Conservation (phyloP, 805 yeast genomes). For the Sugiyamaella floridensis region DNA sequence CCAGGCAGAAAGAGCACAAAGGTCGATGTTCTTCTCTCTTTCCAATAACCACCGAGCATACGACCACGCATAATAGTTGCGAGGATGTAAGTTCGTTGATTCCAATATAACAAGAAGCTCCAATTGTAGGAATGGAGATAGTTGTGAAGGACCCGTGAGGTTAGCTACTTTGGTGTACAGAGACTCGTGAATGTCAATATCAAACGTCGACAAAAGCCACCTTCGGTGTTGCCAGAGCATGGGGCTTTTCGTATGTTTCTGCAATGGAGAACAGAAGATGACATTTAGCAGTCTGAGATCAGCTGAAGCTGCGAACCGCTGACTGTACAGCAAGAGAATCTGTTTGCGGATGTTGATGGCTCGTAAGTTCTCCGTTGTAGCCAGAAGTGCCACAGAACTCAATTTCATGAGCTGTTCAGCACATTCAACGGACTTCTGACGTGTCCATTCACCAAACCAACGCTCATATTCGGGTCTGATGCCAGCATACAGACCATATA, state of each 20-base stretch:
- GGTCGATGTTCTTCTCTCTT: slow-evolving; percentile 1
- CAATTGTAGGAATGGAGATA: background rate
- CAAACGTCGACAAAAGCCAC: slow-evolving; percentile 19
- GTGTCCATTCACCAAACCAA: background rate
- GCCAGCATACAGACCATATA: slow-evolving; percentile 14
- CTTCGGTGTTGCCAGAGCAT: slow-evolving; percentile 35
- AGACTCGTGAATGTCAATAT: background rate
- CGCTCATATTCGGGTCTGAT: slow-evolving; percentile 7
- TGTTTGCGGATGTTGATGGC: slow-evolving; percentile 26
- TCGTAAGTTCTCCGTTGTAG: slow-evolving; percentile 27
- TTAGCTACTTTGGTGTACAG: background rate
- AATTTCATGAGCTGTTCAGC: slow-evolving; percentile 1
- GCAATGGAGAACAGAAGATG: slow-evolving; percentile 29
- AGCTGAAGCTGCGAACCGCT: background rate
- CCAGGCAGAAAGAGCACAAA: slow-evolving; percentile 15
- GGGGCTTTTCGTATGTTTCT: slow-evolving; percentile 35
- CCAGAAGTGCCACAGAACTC: slow-evolving; percentile 24
- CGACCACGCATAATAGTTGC: slow-evolving; percentile 46
- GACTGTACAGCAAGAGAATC: slow-evolving; percentile 10
- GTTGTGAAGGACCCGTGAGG: background rate
- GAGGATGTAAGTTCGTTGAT: slow-evolving; percentile 37
- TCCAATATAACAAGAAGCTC: slow-evolving; percentile 28
- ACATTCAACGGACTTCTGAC: background rate
- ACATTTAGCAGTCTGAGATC: slow-evolving; percentile 26
- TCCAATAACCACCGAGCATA: slow-evolving; percentile 31